Percentiles rank a stretch among this genome's conserved stretches.
Evolutionary conservation across 2,329 filamentous ascomycete genomes (phyloP).

Genomic region (Clonostachys byssicola): DNA sequence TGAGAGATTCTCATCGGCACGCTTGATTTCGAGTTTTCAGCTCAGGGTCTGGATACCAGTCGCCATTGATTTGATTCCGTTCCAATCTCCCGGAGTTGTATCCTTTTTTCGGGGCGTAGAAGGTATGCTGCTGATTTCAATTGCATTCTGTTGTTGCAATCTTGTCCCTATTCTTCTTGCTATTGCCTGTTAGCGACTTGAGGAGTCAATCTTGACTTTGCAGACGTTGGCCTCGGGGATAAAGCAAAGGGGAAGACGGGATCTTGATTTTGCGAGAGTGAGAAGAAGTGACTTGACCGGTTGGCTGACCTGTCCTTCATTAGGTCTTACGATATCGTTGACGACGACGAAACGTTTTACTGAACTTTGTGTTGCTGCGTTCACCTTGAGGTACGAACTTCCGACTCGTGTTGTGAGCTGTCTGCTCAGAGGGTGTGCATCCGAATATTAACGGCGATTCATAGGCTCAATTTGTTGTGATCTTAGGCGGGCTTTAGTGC

Average conservation of each 20-base stretch:
- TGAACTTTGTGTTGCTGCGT: not conserved
- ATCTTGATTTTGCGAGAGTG: no score
- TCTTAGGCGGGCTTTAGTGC: no score
- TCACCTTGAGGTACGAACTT: not conserved
- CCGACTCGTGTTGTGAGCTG: not conserved
- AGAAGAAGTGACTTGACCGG: not conserved
- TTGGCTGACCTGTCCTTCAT: not conserved
- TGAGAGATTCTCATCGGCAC: constrained; percentile 27
- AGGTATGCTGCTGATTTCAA: not conserved
- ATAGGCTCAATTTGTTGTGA: no score
- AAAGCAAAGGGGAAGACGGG: not conserved
- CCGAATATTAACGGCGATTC: no score
- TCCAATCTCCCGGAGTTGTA: constrained; percentile 17
- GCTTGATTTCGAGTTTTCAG: constrained; percentile 29
- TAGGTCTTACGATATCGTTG: not conserved
- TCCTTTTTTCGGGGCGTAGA: constrained; percentile 8
- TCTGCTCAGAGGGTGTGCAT: no score
- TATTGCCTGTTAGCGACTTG: no score
- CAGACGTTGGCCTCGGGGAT: not conserved
- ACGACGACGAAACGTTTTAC: constrained; percentile 1
- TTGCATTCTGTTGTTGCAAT: not conserved
- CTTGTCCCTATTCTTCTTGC: not conserved
- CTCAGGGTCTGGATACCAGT: constrained; percentile 25
- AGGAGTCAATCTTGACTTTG: no score
- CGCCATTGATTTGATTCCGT: constrained; percentile 23